A percentile compares a stretch with the other conserved stretches of the same genome.
These are phyloP conservation scores for Microsporum ferrugineum DNA, from an alignment of 2,329 filamentous ascomycete genomes.

Conservation along the genomic window DNA sequence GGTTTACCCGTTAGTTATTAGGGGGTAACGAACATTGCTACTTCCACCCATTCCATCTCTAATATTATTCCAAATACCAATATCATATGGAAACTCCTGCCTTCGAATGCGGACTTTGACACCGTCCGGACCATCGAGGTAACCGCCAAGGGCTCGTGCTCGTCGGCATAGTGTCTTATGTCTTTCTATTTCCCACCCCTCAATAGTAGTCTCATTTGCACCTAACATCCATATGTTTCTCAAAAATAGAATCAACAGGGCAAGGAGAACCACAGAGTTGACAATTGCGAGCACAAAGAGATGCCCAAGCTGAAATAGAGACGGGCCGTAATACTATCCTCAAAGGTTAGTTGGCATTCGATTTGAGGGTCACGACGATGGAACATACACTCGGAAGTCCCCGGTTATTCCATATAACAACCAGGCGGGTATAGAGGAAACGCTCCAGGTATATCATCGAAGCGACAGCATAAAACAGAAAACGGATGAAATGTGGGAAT, in stretches of 20 bases:
- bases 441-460: conserved; percentile 47
- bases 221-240: conserved; percentile 45
- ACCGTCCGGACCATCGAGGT: conserved; percentile 47
- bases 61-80: conserved; percentile 51
- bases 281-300: conserved; percentile 44
- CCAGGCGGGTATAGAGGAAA: conserved; percentile 42
- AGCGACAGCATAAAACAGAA: conserved; percentile 48
- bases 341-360: conserved; percentile 9
- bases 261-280: conserved; percentile 49
- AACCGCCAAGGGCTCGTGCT: conserved; percentile 44
- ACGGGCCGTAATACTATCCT: conserved; percentile 48
- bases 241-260: conserved; percentile 43
- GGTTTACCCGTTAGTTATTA: background rate
- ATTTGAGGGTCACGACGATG: background rate
- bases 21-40: conserved; percentile 30
- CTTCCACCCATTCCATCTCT: conserved; percentile 48
- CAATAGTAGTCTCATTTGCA: conserved; percentile 52
- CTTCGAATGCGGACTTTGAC: conserved; percentile 41
- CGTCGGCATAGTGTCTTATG: conserved; percentile 37
- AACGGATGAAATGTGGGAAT: conserved; percentile 54
- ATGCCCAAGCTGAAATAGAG: conserved; percentile 40
- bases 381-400: conserved; percentile 45
- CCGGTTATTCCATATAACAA: conserved; percentile 45
- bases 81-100: conserved; percentile 56
- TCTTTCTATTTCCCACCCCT: conserved; percentile 49